Evolutionary conservation across 352 stramenopile genomes (phyloP).

Genomic region (Labyrinthula sp.): DNA sequence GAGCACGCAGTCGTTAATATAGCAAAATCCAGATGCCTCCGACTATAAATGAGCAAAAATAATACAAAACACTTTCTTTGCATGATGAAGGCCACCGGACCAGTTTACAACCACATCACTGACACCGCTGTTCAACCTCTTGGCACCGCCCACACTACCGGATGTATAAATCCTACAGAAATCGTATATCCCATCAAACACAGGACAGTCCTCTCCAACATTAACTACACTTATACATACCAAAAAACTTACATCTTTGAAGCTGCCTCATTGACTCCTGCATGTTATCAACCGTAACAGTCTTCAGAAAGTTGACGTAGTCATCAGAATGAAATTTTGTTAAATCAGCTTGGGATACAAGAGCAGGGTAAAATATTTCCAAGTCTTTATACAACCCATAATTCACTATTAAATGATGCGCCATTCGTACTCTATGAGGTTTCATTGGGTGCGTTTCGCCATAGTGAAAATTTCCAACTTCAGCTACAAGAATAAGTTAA

Average conservation of each 20-base stretch:
- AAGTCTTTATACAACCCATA: slow-evolving; percentile 97
- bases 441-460: slow-evolving; percentile 60
- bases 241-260: slow-evolving; percentile 30
- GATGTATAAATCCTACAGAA: slow-evolving; percentile 70
- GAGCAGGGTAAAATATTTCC: slow-evolving; percentile 86
- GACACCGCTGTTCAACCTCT: slow-evolving; percentile 72
- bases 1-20: slow-evolving; percentile 96
- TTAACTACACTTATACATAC: slow-evolving; percentile 49
- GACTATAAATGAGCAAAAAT: too few relatives aligned
- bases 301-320: slow-evolving; percentile 97
- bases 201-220: slow-evolving; percentile 95
- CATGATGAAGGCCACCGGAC: slow-evolving; percentile 91
- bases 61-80: too few relatives aligned
- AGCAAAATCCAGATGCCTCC: slow-evolving; percentile 94
- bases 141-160: slow-evolving; percentile 31
- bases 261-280: slow-evolving; percentile 45
- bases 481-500: slow-evolving; percentile 51
- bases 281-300: slow-evolving; percentile 96
- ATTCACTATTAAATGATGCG: slow-evolving; percentile 96
- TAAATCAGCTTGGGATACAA: slow-evolving; percentile 83
- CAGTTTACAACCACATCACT: slow-evolving; percentile 98
- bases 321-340: slow-evolving; percentile 97
- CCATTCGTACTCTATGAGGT: slow-evolving; percentile 94
- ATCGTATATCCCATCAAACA: slow-evolving; percentile 97
- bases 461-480: slow-evolving; percentile 97